Percentiles rank a stretch among this genome's conserved stretches.
Conservation (phyloP, 2,329 filamentous ascomycete species). For the Hortaea werneckii region DNA sequence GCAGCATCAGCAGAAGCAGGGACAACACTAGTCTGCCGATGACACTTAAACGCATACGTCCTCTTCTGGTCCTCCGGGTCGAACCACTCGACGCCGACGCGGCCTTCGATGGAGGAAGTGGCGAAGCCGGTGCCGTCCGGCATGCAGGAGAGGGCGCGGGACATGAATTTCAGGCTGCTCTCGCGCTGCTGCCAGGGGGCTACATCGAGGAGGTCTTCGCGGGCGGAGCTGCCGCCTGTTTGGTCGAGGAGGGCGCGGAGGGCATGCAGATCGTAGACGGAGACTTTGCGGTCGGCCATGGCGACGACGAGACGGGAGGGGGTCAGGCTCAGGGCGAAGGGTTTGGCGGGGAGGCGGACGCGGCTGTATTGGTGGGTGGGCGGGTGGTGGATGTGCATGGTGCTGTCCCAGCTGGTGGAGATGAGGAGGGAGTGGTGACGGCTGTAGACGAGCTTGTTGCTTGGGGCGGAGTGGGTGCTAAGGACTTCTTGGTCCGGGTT, state of each 20-base stretch:
- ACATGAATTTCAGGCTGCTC: slow-evolving; percentile 92
- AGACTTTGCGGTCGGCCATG: slow-evolving; percentile 86
- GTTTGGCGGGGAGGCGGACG: slow-evolving; percentile 70
- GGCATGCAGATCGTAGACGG: slow-evolving; percentile 80
- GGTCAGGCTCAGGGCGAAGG: slow-evolving; percentile 69
- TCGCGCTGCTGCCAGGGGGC: slow-evolving; percentile 84
- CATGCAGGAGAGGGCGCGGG: slow-evolving; percentile 88
- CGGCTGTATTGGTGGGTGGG: slow-evolving; percentile 10
- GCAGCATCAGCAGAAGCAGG: slow-evolving; percentile 33
- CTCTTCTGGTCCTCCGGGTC: slow-evolving; percentile 87
- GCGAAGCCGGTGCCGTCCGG: slow-evolving; percentile 92
- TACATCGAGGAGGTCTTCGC: slow-evolving; percentile 14
- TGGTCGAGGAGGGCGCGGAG: slow-evolving; percentile 49
- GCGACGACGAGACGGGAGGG: slow-evolving; percentile 84
- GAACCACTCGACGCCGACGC: slow-evolving; percentile 96
- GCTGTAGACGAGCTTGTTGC: slow-evolving; percentile 79
- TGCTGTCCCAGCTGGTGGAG: slow-evolving; percentile 88
- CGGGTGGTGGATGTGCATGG: slow-evolving; percentile 72
- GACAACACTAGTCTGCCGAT: slow-evolving; percentile 63
- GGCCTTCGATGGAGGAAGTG: slow-evolving; percentile 82
- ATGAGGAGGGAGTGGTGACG: slow-evolving; percentile 65
- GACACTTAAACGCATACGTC: slow-evolving; percentile 98
- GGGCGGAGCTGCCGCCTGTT: slow-evolving; percentile 19
- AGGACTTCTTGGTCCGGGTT: slow-evolving; percentile 59
- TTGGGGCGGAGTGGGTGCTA: slow-evolving; percentile 60